phyloP scores from a whole-genome alignment of 352 stramenopile genomes.

The Aphanomyces invadans region DNA sequence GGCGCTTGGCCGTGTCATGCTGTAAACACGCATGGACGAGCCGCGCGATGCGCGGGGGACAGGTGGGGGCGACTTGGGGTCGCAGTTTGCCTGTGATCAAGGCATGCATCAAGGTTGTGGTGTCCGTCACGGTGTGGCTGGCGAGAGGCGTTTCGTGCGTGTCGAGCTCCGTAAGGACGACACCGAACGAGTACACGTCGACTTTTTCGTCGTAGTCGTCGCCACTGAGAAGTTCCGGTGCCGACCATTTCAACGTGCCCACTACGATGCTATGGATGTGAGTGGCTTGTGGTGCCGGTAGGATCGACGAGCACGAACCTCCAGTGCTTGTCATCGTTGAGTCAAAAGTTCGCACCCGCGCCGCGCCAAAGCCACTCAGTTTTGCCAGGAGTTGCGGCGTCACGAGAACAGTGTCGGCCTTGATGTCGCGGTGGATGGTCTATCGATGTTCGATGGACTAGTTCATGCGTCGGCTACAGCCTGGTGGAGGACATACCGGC shows the following conservation, averaged over 20 bases:
- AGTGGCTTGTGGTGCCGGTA: no score
- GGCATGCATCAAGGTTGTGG: background rate
- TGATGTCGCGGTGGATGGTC: constrained; percentile 2
- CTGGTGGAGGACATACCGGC: constrained; percentile 25
- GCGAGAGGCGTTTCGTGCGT: background rate
- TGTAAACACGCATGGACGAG: background rate
- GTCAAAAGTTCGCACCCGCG: constrained; percentile 17
- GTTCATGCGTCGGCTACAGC: background rate
- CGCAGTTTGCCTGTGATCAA: background rate
- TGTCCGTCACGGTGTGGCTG: background rate
- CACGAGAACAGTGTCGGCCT: background rate
- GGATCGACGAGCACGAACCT: no score
- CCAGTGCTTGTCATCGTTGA: background rate
- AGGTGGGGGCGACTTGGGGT: background rate
- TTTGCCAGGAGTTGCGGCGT: background rate
- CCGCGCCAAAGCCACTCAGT: background rate
- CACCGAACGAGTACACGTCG: constrained; percentile 13
- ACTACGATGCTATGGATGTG: no score
- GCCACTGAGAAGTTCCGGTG: constrained; percentile 5
- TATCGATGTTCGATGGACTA: no score
- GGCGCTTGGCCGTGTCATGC: background rate
- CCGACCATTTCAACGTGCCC: background rate
- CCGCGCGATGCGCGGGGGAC: background rate
- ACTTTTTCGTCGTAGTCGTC: constrained; percentile 16
- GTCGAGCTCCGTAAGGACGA: constrained; percentile 11